Percentiles rank a stretch among this genome's conserved stretches.
phyloP scores from a whole-genome alignment of 306 rosid species.

The Sphenostylis stenocarpa region DNA sequence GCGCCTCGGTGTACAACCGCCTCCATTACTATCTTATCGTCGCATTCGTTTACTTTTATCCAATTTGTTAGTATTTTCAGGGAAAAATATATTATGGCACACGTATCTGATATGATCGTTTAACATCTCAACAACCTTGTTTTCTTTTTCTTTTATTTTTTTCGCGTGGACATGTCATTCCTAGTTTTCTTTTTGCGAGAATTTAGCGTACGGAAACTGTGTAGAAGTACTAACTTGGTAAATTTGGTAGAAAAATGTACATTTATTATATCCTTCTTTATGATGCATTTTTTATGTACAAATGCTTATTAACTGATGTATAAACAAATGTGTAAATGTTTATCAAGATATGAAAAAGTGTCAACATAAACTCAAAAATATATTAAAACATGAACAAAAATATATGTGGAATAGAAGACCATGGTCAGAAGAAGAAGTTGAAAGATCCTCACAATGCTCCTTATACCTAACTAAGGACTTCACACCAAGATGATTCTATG shows the following conservation, averaged over 20 bases:
- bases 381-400: too few relatives aligned
- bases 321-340: too few relatives aligned
- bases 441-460: too few relatives aligned
- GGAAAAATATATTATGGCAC: neutral
- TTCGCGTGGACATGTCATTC: neutral
- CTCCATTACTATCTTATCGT: neutral
- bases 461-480: too few relatives aligned
- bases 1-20: conserved; percentile 10
- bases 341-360: too few relatives aligned
- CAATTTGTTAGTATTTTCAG: neutral
- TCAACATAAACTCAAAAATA: too few relatives aligned
- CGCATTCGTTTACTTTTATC: neutral
- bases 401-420: too few relatives aligned
- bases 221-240: neutral
- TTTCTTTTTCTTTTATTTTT: neutral
- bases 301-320: too few relatives aligned
- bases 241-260: neutral
- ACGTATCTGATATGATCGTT: neutral
- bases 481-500: too few relatives aligned
- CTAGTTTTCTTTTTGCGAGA: neutral
- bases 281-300: too few relatives aligned
- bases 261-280: too few relatives aligned
- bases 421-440: too few relatives aligned
- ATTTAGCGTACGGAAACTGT: neutral
- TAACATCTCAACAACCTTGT: neutral